Evolutionary conservation across 371 early-diverging fungal species (phyloP), one percentile per base, ranked within the genome.

Genomic region (Funneliformis caledonium): DNA sequence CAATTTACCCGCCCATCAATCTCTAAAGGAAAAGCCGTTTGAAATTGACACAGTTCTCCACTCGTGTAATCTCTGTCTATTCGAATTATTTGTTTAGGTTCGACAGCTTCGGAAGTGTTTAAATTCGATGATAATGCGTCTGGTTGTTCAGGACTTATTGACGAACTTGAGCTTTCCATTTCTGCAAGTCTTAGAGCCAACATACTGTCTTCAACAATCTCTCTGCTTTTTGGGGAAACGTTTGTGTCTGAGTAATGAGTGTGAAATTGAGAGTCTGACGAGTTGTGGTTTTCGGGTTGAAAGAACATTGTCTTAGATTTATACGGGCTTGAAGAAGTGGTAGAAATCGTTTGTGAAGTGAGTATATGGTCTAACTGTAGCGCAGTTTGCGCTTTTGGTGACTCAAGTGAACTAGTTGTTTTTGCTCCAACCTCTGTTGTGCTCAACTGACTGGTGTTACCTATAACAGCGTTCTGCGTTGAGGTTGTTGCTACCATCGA

Each of bases 11-110:
- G 50, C 11, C 72, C 80, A 43, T 80, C 62, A 60, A 80, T 80
- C 22, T 80, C 72, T 26, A 60, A 11, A 7, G 80, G 80, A 48
- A 80, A 80, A 61, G 70, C 60, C 10, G 42, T 22, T 67, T 80
- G 42, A 60, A 80, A 80, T 19, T 80, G 80, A 72, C 80, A 80
- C 43, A 80, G 42, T 61, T 80, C 80, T 45, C 80, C 80, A 5
- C 48, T 33, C 14, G 72, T 56, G 60, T 80, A 80, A 72, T 80
- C 80, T 72, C 80, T 80, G 19, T 80, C 80, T 80, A 80, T 72
- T 19, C 80, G 50, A 67, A 80, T 72, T 33, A 80, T 59, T 56
- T 37, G 70, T 42, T 80, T 80, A 26, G 80, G 80, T 37, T 2
- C 4, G 12, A 37, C 4, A 33, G 43, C 22, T n/a, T 16, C 26